Base-by-base conservation (phyloP, 1,284 basidiomycete species). In the Cutaneotrichosporon arboriforme region DNA sequence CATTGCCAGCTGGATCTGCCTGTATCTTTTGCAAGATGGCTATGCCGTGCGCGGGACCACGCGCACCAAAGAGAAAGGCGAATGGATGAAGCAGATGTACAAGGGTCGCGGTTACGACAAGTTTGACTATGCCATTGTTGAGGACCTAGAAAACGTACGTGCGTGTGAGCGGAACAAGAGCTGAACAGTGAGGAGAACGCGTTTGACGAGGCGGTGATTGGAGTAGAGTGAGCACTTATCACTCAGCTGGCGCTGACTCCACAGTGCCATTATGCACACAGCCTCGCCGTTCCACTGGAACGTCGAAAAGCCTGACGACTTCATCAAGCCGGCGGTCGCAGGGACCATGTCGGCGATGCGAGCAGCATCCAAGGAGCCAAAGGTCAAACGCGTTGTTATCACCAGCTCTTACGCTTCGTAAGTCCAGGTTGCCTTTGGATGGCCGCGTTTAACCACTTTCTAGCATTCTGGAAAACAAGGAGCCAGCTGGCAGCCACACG, bases 41-140 rank as follows among this genome's bases (percentile, higher is more conserved):
- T 73, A 60, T 57, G 47, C 55, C 4, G 73, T 79, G 15, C 64
- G 76, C 3, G 76, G 75, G 15, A 77, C 78, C 0, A 73, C 77
- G 7, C 68, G 77, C 13, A 69, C 64, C 21, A 55, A 55, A 1
- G 67, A 66, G 17, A 79, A 78, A 63, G 75, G 76, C 4, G 60
- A 73, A 3, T 76, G 74, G 59, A 64, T 75, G 39, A 61, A 67
- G 49, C 49, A 74, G 4, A 63, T 75, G 51, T 75, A 54, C 43
- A 23, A 21, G 9, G 40, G 22, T 3, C n/a, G 52, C 21, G 61
- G 61, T 9, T 53, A 52, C 13, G 76, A 79, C 57, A 77, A 76
- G 62, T 73, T 80, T 55, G 78, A 79, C 55, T 59, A 77, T 60
- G 77, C 76, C 41, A 68, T 80, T 17, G 80, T 81, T 7, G 69